Evolutionary conservation across 2,329 filamentous ascomycete species (phyloP).

Genomic region (Fusarium globosum): DNA sequence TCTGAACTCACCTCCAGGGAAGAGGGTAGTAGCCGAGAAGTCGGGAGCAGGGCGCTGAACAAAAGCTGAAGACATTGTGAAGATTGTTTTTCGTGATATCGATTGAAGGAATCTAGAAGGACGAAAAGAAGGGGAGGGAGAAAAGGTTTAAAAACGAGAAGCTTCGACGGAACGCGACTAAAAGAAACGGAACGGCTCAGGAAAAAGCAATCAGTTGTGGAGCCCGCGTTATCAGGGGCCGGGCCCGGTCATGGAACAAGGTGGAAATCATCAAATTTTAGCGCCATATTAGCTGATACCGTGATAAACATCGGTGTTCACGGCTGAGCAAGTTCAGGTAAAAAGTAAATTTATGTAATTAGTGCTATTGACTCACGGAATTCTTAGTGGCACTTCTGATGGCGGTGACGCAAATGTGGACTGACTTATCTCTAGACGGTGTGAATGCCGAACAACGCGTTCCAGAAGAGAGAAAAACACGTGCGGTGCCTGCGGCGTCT

Average conservation of each 20-base stretch:
- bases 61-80: conserved; percentile 56
- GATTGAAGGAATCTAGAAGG: background rate
- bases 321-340: background rate
- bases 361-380: background rate
- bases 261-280: conserved; percentile 36
- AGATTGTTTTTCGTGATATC: conserved; percentile 20
- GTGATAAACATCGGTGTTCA: background rate
- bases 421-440: background rate
- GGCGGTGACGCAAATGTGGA: conserved; percentile 29
- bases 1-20: conserved; percentile 61
- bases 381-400: background rate
- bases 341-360: conserved; percentile 15
- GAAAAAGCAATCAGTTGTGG: conserved; percentile 32
- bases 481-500: conserved; percentile 1
- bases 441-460: conserved; percentile 1
- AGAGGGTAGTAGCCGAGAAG: conserved; percentile 62
- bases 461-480: background rate
- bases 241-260: conserved; percentile 21
- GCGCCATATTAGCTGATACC: conserved; percentile 31
- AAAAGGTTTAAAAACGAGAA: background rate
- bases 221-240: conserved; percentile 26
- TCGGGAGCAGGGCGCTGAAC: conserved; percentile 61
- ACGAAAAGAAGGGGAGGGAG: background rate
- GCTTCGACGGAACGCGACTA: background rate
- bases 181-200: background rate